Evolutionary conservation across 1,284 basidiomycete species (phyloP).

Genomic region (Apiotrichum gracile): DNA sequence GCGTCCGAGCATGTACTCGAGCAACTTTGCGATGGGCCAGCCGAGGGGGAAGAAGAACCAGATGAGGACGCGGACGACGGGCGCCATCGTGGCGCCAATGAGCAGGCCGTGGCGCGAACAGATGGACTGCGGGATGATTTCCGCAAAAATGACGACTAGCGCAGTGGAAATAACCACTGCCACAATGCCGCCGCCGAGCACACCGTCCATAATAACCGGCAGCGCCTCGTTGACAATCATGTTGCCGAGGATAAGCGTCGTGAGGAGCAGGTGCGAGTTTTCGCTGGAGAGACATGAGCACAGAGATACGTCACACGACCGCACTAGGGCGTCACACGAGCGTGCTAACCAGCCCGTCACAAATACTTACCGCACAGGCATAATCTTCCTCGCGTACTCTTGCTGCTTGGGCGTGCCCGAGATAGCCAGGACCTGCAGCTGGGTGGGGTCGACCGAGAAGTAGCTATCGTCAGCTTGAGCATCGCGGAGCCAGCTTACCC

Average conservation of each 20-base stretch:
- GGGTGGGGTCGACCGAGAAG: slow-evolving; percentile 89
- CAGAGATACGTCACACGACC: not conserved
- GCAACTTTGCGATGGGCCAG: slow-evolving; percentile 77
- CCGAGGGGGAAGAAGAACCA: slow-evolving; percentile 62
- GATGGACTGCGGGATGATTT: slow-evolving; percentile 57
- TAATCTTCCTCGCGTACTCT: slow-evolving; percentile 73
- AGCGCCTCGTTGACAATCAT: slow-evolving; percentile 87
- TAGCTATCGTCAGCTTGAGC: slow-evolving; percentile 54
- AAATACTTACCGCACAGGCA: slow-evolving; percentile 60
- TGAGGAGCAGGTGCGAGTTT: slow-evolving; percentile 75
- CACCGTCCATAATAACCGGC: slow-evolving; percentile 75
- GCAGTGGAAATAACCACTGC: slow-evolving; percentile 74
- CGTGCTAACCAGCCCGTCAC: not conserved
- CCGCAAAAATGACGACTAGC: slow-evolving; percentile 67
- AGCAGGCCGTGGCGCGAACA: slow-evolving; percentile 88
- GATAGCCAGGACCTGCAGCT: slow-evolving; percentile 77
- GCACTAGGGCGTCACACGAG: not conserved
- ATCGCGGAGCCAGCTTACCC: slow-evolving; percentile 21
- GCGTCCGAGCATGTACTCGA: slow-evolving; percentile 68
- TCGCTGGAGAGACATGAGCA: slow-evolving; percentile 39
- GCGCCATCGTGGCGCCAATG: slow-evolving; percentile 81
- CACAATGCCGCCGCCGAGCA: slow-evolving; percentile 71
- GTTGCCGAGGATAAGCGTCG: slow-evolving; percentile 73
- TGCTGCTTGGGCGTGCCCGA: slow-evolving; percentile 78
- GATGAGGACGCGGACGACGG: slow-evolving; percentile 62